Evolutionary conservation across 2,329 filamentous ascomycete species (phyloP).

Genomic region (Neofusicoccum sp.): DNA sequence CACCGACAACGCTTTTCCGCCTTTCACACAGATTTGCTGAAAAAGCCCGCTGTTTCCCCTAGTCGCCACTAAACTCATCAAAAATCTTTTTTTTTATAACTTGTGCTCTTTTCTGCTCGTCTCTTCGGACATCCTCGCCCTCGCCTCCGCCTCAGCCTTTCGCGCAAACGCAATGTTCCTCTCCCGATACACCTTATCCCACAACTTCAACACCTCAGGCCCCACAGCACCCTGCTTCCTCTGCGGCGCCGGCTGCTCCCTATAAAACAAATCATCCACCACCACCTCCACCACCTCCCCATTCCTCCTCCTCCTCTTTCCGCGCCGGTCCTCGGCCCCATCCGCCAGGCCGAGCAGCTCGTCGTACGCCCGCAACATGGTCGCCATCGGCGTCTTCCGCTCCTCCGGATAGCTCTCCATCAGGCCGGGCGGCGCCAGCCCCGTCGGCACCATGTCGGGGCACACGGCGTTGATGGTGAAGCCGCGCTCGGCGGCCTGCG

Average conservation of each 20-base stretch:
- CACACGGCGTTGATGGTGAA: slow-evolving; percentile 36
- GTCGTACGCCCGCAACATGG: slow-evolving; percentile 34
- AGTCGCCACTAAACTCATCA: background rate
- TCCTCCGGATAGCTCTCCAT: slow-evolving; percentile 31
- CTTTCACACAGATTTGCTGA: too few relatives aligned
- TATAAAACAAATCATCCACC: slow-evolving; percentile 30
- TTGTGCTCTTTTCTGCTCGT: background rate
- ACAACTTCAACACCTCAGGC: slow-evolving; percentile 23
- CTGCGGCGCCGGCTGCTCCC: slow-evolving; percentile 25
- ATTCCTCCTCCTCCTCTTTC: background rate
- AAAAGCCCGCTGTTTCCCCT: too few relatives aligned
- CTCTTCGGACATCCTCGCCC: background rate
- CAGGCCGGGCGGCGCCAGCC: slow-evolving; percentile 33
- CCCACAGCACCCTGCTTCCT: slow-evolving; percentile 26
- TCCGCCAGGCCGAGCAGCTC: slow-evolving; percentile 26
- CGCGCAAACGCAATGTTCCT: slow-evolving; percentile 29
- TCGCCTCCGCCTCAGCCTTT: slow-evolving; percentile 1
- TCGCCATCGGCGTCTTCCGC: slow-evolving; percentile 36
- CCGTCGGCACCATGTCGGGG: slow-evolving; percentile 34
- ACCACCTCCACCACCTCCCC: slow-evolving; percentile 31
- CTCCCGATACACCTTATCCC: slow-evolving; percentile 33
- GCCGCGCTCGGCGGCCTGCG: slow-evolving; percentile 24
- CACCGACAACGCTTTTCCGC: background rate
- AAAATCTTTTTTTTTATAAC: background rate
- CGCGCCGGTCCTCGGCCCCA: slow-evolving; percentile 26